Evolutionary conservation across 2,329 filamentous ascomycete genomes (phyloP).

Genomic region (Colletotrichum sp.): DNA sequence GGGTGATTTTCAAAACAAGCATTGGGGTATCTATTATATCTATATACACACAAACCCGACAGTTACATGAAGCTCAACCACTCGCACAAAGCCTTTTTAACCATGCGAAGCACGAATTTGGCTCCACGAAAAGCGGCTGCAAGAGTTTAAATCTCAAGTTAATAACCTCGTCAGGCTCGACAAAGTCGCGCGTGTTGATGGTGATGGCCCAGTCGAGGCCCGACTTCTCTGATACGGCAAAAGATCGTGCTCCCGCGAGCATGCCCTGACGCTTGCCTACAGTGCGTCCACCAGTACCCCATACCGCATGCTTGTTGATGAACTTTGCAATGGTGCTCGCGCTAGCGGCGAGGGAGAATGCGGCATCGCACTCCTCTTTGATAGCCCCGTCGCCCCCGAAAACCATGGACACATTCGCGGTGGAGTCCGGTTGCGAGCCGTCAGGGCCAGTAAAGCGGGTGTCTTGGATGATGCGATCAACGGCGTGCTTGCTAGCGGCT

Average conservation of each 20-base stretch:
- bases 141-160: not conserved
- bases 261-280: not conserved
- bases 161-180: not conserved
- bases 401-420: not conserved
- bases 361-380: constrained; percentile 15
- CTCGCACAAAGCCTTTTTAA: not conserved
- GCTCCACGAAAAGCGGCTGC: not conserved
- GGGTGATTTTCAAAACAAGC: accelerated
- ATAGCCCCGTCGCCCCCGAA: constrained; percentile 21
- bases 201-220: constrained; percentile 8
- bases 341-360: constrained; percentile 11
- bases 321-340: constrained; percentile 15
- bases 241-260: not conserved
- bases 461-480: constrained; percentile 20
- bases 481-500: not conserved
- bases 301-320: constrained; percentile 12
- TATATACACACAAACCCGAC: not conserved
- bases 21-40: not conserved
- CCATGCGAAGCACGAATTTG: not conserved
- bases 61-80: not conserved
- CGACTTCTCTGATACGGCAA: not conserved
- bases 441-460: constrained; percentile 9
- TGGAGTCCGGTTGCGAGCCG: not conserved
- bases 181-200: constrained; percentile 8
- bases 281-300: not conserved